Evolutionary conservation across 1,284 basidiomycete species (phyloP), one percentile per base, ranked within the genome.

Genomic region (Kwoniella shivajii): DNA sequence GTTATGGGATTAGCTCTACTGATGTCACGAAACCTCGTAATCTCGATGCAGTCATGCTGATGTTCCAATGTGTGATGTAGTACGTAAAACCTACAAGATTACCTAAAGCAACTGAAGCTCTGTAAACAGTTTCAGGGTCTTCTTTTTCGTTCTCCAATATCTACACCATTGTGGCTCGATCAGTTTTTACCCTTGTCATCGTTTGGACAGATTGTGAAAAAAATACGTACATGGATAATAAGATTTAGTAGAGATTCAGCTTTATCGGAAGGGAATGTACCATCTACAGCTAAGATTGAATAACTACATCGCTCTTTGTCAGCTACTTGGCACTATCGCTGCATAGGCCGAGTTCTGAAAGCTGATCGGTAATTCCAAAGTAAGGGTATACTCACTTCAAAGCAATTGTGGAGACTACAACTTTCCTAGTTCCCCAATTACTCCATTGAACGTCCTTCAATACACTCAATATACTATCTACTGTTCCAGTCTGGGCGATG

Each of bases 51-150:
- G n/a, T n/a, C n/a, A n/a, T n/a, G n/a, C n/a, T n/a, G n/a, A n/a
- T n/a, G n/a, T n/a, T n/a, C n/a, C n/a, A n/a, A n/a, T n/a, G n/a
- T n/a, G n/a, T n/a, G n/a, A n/a, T n/a, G n/a, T n/a, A n/a, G n/a
- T n/a, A n/a, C n/a, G 7, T 7, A 11, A 10, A 9, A 80, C 86
- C 70, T 59, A 92, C 90, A 44, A 89, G 76, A 73, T 99, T 98
- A 30, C 95, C 95, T 2, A 97, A 80, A 0, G 88, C 93, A 14
- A 96, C 88, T 6, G 90, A 78, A 1, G 88, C 82, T 27, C 95
- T 86, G 74, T 98, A 98, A 13, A 85, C 83, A 2, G 88, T 86
- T 72, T 99, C 95, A 20, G 85, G 81, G 59, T 99, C 95, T 16
- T 79, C 78, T 39, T 76, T 83, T 75, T 94, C 90, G 41, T 82